A percentile compares a stretch with the other conserved stretches of the same genome.
phyloP scores from a whole-genome alignment of 192 early-diverging fungal genomes.

The Phycomyces blakesleeanus region DNA sequence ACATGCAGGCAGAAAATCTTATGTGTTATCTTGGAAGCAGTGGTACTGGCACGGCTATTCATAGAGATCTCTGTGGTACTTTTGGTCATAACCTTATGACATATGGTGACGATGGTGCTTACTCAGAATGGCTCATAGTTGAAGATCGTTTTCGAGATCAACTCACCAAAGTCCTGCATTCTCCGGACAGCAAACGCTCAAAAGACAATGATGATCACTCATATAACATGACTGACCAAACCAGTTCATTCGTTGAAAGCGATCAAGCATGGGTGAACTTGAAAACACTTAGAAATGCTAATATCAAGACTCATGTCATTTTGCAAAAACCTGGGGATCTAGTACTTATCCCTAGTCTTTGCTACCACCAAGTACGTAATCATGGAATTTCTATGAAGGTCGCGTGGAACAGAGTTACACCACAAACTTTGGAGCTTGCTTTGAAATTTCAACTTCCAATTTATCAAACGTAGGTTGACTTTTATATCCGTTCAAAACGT shows the following conservation, averaged over 20 bases:
- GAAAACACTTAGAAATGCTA: not conserved
- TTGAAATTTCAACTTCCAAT: conserved; percentile 16
- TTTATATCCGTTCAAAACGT: not conserved
- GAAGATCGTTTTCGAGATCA: conserved; percentile 2
- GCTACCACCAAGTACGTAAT: conserved; percentile 33
- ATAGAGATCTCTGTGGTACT: conserved; percentile 29
- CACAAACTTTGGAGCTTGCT: not conserved
- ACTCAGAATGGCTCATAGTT: conserved; percentile 19
- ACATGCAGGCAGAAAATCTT: conserved; percentile 26
- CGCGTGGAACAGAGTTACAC: conserved; percentile 27
- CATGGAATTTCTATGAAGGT: conserved; percentile 23
- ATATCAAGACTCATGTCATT: conserved; percentile 18
- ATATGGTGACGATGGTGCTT: conserved; percentile 11
- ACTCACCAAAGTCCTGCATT: conserved; percentile 1
- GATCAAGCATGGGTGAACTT: conserved; percentile 15
- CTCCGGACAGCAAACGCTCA: not conserved
- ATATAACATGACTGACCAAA: not conserved
- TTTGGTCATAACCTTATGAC: conserved; percentile 39
- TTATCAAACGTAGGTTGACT: conserved; percentile 14
- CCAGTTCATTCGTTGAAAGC: conserved; percentile 24
- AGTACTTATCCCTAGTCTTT: conserved; percentile 31
- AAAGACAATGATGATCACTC: not conserved
- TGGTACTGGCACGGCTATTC: conserved; percentile 20
- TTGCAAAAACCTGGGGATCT: conserved; percentile 31
- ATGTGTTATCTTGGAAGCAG: conserved; percentile 33